phyloP scores from a whole-genome alignment of 2,329 filamentous ascomycete species.

The Thelonectria discophora region DNA sequence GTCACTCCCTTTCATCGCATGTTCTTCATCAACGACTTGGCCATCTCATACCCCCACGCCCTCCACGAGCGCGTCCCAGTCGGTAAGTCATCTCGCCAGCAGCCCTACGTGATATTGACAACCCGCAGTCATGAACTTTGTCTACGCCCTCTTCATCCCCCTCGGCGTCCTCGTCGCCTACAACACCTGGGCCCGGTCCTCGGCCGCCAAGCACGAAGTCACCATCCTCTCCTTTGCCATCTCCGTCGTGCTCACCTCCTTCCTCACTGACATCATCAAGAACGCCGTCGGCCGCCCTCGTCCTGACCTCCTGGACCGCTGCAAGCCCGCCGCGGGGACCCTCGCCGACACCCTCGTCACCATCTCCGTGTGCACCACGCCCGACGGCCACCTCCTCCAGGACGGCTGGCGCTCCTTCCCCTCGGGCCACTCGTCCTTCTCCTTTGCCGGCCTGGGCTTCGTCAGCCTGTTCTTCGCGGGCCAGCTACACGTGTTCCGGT shows the following conservation, averaged over 20 bases:
- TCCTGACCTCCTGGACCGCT: slow-evolving; percentile 74
- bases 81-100: slow-evolving; percentile 56
- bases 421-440: slow-evolving; percentile 80
- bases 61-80: slow-evolving; percentile 84
- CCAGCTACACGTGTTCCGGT: slow-evolving; percentile 67
- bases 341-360: slow-evolving; percentile 64
- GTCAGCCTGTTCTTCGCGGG: slow-evolving; percentile 75
- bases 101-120: background rate
- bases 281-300: slow-evolving; percentile 82
- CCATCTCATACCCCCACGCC: slow-evolving; percentile 88
- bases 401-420: slow-evolving; percentile 89
- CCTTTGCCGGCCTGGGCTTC: slow-evolving; percentile 82
- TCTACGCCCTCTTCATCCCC: slow-evolving; percentile 80
- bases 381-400: slow-evolving; percentile 73
- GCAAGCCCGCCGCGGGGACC: slow-evolving; percentile 70
- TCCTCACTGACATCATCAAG: slow-evolving; percentile 92
- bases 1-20: slow-evolving; percentile 92
- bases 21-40: slow-evolving; percentile 87
- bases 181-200: slow-evolving; percentile 69
- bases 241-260: slow-evolving; percentile 77
- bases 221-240: slow-evolving; percentile 84
- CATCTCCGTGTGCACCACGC: slow-evolving; percentile 77
- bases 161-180: slow-evolving; percentile 71
- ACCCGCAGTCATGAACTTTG: slow-evolving; percentile 71
- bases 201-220: slow-evolving; percentile 83